These are phyloP conservation scores for Purpureocillium takamizusanense DNA, from an alignment of 2,329 filamentous ascomycete genomes.

Conservation along the genomic window DNA sequence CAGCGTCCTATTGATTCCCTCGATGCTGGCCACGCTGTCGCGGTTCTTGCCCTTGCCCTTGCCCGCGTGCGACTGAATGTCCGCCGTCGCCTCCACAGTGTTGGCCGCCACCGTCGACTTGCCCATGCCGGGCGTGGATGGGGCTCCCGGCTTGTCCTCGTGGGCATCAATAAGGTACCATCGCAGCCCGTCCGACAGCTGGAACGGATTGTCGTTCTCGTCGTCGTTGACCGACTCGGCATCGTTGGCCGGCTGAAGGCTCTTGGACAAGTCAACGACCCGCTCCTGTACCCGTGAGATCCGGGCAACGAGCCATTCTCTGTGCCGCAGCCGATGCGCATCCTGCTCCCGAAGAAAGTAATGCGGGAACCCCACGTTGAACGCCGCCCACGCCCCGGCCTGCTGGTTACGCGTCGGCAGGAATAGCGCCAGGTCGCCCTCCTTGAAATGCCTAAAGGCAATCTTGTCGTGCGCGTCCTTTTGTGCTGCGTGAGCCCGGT, in stretches of 20 bases:
- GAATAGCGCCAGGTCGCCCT: conserved; percentile 90
- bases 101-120: conserved; percentile 88
- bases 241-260: conserved; percentile 44
- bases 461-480: conserved; percentile 93
- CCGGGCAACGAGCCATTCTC: conserved; percentile 94
- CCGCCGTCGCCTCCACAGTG: conserved; percentile 78
- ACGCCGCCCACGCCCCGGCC: conserved; percentile 92
- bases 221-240: conserved; percentile 47
- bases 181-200: conserved; percentile 84
- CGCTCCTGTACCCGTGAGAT: conserved; percentile 88
- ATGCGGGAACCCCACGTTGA: conserved; percentile 95
- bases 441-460: conserved; percentile 90
- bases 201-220: conserved; percentile 94
- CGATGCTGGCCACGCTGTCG: conserved; percentile 48
- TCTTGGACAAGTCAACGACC: conserved; percentile 84
- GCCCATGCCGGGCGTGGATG: conserved; percentile 82
- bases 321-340: conserved; percentile 68
- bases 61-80: conserved; percentile 44
- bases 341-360: conserved; percentile 95
- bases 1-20: conserved; percentile 66
- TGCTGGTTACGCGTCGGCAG: conserved; percentile 90
- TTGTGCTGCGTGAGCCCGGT: conserved; percentile 72
- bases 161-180: conserved; percentile 94
- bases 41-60: conserved; percentile 34
- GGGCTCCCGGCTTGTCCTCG: conserved; percentile 87